Conservation (phyloP, 306 rosid species). For the Sechiopsis laciniata region DNA sequence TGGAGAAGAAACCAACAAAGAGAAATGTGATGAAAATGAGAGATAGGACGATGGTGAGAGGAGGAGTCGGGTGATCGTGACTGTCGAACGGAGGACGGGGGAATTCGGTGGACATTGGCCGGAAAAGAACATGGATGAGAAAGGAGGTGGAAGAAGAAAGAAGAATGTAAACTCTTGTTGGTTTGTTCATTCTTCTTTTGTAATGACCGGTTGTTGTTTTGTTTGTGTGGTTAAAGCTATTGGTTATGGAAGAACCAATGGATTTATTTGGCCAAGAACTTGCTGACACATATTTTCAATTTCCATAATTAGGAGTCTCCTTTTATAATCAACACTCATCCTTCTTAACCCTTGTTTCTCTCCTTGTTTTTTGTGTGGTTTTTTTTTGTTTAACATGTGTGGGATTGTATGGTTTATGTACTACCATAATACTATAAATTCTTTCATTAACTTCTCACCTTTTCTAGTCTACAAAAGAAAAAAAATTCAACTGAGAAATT, state of each 20-base stretch:
- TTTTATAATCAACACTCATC: not conserved
- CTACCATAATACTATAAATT: too few relatives aligned
- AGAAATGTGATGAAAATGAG: constrained; percentile 37
- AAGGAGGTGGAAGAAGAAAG: not conserved
- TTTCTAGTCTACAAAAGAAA: too few relatives aligned
- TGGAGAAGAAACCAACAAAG: constrained; percentile 38
- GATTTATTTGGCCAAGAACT: not conserved
- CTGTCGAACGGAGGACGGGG: not conserved
- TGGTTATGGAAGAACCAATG: not conserved
- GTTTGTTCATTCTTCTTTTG: not conserved
- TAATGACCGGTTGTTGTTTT: not conserved
- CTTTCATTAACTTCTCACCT: too few relatives aligned
- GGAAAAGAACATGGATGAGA: not conserved
- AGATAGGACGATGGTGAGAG: constrained; percentile 39
- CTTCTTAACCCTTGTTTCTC: not conserved
- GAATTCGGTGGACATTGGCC: constrained; percentile 3
- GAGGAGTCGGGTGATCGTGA: constrained; percentile 21
- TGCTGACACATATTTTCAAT: not conserved
- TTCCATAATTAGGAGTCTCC: not conserved
- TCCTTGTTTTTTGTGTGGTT: not conserved
- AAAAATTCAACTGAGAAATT: too few relatives aligned
- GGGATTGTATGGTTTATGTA: too few relatives aligned
- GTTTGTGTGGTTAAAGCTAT: not conserved
- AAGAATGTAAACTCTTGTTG: not conserved
- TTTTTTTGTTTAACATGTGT: not conserved